Conservation (phyloP, 1,139 yeast genomes). For the Pichiaceae sp. region DNA sequence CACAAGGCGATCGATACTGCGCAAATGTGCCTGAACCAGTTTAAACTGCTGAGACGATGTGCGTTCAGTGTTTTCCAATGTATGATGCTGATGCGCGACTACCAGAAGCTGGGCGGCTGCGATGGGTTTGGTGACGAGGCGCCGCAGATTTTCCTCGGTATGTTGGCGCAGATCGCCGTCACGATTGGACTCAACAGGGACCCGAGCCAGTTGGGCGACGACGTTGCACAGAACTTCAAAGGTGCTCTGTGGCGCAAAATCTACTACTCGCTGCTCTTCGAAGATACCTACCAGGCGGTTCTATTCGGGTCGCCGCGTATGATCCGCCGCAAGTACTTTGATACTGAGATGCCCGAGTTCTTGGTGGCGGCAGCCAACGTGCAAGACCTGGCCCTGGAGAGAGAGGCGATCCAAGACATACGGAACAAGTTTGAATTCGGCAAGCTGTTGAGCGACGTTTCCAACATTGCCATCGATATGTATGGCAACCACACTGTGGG, state of each 20-base stretch:
- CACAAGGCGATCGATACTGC: slow-evolving; percentile 39
- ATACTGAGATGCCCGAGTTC: slow-evolving; percentile 30
- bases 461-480: slow-evolving; percentile 15
- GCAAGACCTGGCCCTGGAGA: slow-evolving; percentile 18
- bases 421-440: slow-evolving; percentile 11
- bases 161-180: slow-evolving; percentile 39
- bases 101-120: slow-evolving; percentile 35
- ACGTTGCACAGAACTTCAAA: slow-evolving; percentile 11
- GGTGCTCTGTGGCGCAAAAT: slow-evolving; percentile 41
- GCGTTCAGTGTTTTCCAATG: slow-evolving; percentile 44
- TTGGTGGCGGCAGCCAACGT: slow-evolving; percentile 16
- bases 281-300: slow-evolving; percentile 29
- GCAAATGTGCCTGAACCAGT: slow-evolving; percentile 44
- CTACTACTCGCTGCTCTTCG: slow-evolving; percentile 39
- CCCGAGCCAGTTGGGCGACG: slow-evolving; percentile 28
- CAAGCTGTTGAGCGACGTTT: slow-evolving; percentile 9
- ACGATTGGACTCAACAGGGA: slow-evolving; percentile 48
- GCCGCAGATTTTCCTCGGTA: slow-evolving; percentile 34
- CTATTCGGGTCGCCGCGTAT: slow-evolving; percentile 34
- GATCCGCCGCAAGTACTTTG: slow-evolving; percentile 27
- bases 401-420: slow-evolving; percentile 15
- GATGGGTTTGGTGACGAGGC: slow-evolving; percentile 43
- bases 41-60: slow-evolving; percentile 38
- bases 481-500: slow-evolving; percentile 12
- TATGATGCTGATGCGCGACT: slow-evolving; percentile 35